Base-by-base conservation (phyloP, 257 asterid species). In the Sherardia arvensis region DNA sequence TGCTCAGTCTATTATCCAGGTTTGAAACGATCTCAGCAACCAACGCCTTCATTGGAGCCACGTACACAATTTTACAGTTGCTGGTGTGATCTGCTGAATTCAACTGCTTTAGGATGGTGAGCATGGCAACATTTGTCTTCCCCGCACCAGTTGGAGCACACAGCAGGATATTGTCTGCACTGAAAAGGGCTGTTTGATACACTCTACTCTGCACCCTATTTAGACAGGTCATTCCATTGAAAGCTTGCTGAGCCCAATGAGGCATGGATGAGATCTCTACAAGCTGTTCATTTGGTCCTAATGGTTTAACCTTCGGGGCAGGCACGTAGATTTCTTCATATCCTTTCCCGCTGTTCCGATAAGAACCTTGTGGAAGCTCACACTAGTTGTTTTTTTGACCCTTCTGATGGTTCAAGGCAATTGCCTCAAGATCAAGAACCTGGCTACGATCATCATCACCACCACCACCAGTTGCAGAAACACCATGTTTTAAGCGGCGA, bases 141-240 rank as follows among this genome's bases (percentile, higher is more conserved):
- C 83, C 83, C 1, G 83, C 83, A 57, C 83, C 83, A 30, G 83
- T 78, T 32, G 83, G 83, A 57, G 83, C 83, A 78, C 83, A 78
- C 45, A 78, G 59, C 30, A 78, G 66, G 30, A 78, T 36, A 56
- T 78, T 78, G 12, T 78, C 80, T 22, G 83, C 71, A 43, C 68
- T 58, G 21, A 74, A 74, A 47, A 78, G 77, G 25, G 83, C 83
- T 56, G 77, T 74, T 69, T 78, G 71, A 22, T 78, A 78, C 21
- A 78, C 83, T 58, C 66, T 78, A 62, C 83, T 78, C 32, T 78
- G 83, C 23, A 78, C 77, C 68, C 77, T 74, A 66, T 78, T 78
- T 43, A 78, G 69, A 34, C 66, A 59, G 47, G 66, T 62, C 83
- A 78, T 78, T 69, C 80, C 83, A 49, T 61, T 71, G 64, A 78